Evolutionary conservation across 805 yeast species (phyloP), one percentile per base, ranked within the genome.

Genomic region (Pichia membranifaciens): DNA sequence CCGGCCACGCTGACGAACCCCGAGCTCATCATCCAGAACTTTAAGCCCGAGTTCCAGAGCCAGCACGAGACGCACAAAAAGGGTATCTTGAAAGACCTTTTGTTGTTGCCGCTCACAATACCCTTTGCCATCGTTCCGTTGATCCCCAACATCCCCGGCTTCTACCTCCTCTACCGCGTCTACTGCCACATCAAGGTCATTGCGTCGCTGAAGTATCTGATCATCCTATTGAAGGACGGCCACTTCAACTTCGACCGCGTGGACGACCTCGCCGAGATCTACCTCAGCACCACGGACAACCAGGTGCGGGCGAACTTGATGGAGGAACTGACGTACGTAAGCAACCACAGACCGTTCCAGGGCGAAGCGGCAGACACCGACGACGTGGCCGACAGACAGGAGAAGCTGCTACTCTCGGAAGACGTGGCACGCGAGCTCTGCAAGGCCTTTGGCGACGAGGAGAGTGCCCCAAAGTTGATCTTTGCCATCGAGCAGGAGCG

Each of bases 131-230:
- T 88, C 38, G 59, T 91, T 0, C 98, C 98, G 0, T 72, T 90
- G n/a, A 62, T 89, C 3, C 98, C 98, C 18, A 90, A 90, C 57
- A 77, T 90, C 18, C 98, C 98, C 0, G 96, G 96, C 0, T 84
- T 91, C 59, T 91, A 88, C 58, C 65, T 90, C 38, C 72, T 84
- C 3, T 90, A 84, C 61, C 72, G 98, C 51, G 73, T 84, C 17
- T 90, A 88, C 67, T 87, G 96, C 61, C 87, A 91, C 62, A 73
- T 82, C 60, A 84, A 84, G 56, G 96, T 96, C 0, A 69, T 75
- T 51, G 62, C 77, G 37, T 96, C 96, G 0, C 84, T 87, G 5
- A 69, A 73, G 52, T 93, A 87, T 59, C 65, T 90, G 51, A 66
- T 72, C 31, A 75, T 74, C 44, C 68, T 90, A 46, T 59, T 81